Percentiles rank a stretch among this genome's conserved stretches.
These are phyloP conservation scores for Heracleum sosnowskyi DNA, from an alignment of 129 eudicot species.

Conservation along the genomic window DNA sequence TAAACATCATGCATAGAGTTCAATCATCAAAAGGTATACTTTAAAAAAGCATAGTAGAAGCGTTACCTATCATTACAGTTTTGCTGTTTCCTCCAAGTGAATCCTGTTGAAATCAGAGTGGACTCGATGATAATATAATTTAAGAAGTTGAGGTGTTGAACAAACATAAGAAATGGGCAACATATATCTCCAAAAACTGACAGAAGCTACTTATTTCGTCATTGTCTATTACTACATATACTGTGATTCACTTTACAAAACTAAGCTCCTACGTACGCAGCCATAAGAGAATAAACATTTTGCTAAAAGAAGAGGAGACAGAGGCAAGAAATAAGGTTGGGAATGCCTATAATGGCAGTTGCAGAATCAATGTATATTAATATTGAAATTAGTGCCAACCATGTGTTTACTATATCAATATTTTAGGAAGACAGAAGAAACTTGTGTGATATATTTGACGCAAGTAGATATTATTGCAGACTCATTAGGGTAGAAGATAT, in stretches of 20 bases:
- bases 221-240: background rate
- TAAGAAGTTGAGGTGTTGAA: background rate
- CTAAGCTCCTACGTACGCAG: background rate
- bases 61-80: constrained; percentile 11
- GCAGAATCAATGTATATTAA: background rate
- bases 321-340: background rate
- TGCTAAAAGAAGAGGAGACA: background rate
- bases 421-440: background rate
- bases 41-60: background rate
- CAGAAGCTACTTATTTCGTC: background rate
- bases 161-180: background rate
- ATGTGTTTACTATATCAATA: background rate
- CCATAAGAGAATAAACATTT: background rate
- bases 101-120: constrained; percentile 9
- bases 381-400: background rate
- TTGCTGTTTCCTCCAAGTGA: constrained; percentile 16
- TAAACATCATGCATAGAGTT: background rate
- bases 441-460: background rate
- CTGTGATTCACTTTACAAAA: background rate
- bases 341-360: background rate
- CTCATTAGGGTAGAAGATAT: background rate
- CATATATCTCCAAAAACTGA: background rate
- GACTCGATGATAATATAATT: background rate
- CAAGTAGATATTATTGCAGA: background rate
- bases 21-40: background rate